These are phyloP conservation scores for Ichthyophonus hoferi DNA, from an alignment of 208 protist genomes.

Conservation along the genomic window DNA sequence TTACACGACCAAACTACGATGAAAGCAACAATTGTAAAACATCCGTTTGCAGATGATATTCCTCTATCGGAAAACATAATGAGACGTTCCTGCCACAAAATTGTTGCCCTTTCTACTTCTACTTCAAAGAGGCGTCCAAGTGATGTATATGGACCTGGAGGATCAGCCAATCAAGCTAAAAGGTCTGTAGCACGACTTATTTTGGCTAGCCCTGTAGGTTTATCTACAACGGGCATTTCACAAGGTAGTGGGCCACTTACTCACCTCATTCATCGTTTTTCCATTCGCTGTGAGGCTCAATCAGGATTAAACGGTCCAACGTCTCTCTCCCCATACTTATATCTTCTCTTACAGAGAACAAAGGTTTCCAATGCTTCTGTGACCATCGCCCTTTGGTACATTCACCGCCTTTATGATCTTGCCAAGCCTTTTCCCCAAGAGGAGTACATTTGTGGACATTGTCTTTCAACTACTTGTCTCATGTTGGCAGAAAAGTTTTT, in stretches of 20 bases:
- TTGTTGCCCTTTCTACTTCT: too few relatives aligned
- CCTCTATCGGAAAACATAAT: neutral
- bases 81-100: too few relatives aligned
- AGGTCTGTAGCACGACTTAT: neutral
- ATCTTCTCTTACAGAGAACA: neutral
- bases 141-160: neutral
- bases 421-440: neutral
- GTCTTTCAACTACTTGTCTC: neutral
- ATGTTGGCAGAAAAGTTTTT: neutral
- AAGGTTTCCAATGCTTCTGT: neutral
- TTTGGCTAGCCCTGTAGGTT: neutral
- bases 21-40: neutral
- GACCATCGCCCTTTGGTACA: neutral
- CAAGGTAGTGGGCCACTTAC: neutral
- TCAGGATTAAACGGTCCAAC: neutral
- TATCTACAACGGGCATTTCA: neutral
- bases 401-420: neutral
- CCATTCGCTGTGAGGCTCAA: neutral
- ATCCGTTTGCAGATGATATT: neutral
- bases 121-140: neutral
- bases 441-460: neutral
- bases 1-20: neutral
- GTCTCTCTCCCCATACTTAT: neutral
- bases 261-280: neutral
- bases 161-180: neutral